Evolutionary conservation across 495 filamentous ascomycete species (phyloP), one percentile per base, ranked within the genome.

Genomic region (Tuber melanosporum): DNA sequence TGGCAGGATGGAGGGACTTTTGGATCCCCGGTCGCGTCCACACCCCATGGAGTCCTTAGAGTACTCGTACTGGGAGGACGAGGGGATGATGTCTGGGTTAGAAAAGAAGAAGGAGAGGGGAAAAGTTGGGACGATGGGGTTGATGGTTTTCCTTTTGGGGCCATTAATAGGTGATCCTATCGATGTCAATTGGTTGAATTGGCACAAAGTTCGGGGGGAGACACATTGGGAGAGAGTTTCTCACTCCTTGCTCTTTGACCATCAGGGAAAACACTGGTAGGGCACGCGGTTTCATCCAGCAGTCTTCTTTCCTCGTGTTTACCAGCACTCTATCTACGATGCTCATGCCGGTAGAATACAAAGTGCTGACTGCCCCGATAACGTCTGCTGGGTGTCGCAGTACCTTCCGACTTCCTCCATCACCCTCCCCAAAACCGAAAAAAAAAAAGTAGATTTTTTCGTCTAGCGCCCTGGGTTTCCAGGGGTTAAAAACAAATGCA

Each of bases 1-100:
- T 79, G 77, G 49, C 73, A 80, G 70, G 45, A 76, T 52, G 44
- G 26, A 73, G 46, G 66, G 45, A 49, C 62, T 41, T 57, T 71
- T 15, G 32, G 17, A 77, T 42, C 71, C n/a, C 62, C 12, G 22
- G 26, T 70, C 49, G 52, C 44, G 47, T 78, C 49, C 70, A 77
- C 75, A 22, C 41, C 73, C 47, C 47, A 17, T n/a, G 47, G 19
- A 43, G 14, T 36, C 57, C 12, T 5, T n/a, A 32, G 32, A 32
- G 32, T 32, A 32, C 32, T 32, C 32, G 32, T 32, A 66, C 57
- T 66, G n/a, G 26, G 22, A 12, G 26, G 26, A 62, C 0, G 47
- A 57, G 8, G 49, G 49, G 49, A 1, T 57, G 22, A n/a, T 57
- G 22, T 57, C 49, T 57, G 22, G 49, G 20, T 26, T 66, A 32